Evolutionary conservation across 164 flowering plant genomes (phyloP).

Genomic region (Annona cherimola): DNA sequence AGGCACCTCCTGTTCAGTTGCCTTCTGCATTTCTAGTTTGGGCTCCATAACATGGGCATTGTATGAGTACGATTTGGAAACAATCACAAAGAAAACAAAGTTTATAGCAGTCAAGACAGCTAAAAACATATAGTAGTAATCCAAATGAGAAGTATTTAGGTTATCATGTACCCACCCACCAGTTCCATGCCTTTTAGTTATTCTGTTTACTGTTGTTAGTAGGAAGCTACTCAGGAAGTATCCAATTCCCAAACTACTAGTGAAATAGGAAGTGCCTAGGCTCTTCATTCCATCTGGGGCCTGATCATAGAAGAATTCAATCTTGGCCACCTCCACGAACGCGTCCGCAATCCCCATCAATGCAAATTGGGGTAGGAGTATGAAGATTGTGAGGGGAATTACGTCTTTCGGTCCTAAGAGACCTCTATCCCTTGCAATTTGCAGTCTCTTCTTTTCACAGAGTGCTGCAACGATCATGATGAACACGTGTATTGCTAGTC

Average conservation of each 20-base stretch:
- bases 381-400: conserved; percentile 43
- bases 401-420: conserved; percentile 4
- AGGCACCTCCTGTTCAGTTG: neutral
- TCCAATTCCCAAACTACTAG: conserved; percentile 48
- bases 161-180: conserved; percentile 53
- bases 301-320: conserved; percentile 67
- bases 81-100: conserved; percentile 36
- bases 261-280: conserved; percentile 53
- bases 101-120: conserved; percentile 40
- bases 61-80: conserved; percentile 41
- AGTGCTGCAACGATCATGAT: conserved; percentile 41
- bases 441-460: conserved; percentile 41
- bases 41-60: conserved; percentile 25
- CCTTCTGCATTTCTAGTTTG: neutral
- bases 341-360: conserved; percentile 50
- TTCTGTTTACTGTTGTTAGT: conserved; percentile 30
- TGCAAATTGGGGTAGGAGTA: conserved; percentile 54
- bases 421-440: conserved; percentile 31
- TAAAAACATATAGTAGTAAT: conserved; percentile 47
- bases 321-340: conserved; percentile 51
- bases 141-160: conserved; percentile 50
- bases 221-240: conserved; percentile 47
- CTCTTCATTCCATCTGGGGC: conserved; percentile 69
- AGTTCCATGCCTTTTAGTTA: conserved; percentile 34
- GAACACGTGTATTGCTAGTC: conserved; percentile 43